These are phyloP conservation scores for Talaromyces sp. DNA, from an alignment of 2,329 filamentous ascomycete genomes.

Conservation along the genomic window DNA sequence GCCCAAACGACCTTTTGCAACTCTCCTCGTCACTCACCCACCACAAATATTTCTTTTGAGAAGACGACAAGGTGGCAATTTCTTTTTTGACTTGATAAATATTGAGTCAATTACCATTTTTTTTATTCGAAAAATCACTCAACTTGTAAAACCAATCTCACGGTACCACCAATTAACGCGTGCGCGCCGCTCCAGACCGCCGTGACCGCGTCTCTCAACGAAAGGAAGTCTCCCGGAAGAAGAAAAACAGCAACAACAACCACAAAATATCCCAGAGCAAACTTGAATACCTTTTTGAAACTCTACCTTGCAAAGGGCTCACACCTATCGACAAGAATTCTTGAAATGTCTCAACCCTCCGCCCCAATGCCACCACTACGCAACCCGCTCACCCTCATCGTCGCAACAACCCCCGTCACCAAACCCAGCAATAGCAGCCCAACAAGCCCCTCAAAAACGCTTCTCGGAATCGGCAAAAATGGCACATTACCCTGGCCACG, in stretches of 20 bases:
- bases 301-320: neutral
- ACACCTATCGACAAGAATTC: no score
- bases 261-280: neutral
- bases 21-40: neutral
- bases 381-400: conserved; percentile 71
- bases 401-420: conserved; percentile 68
- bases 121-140: neutral
- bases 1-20: neutral
- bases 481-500: conserved; percentile 84
- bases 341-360: neutral
- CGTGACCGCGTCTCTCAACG: neutral
- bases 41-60: neutral
- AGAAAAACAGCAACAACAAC: neutral
- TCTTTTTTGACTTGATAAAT: neutral
- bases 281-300: neutral
- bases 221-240: neutral
- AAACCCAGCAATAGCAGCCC: conserved; percentile 25
- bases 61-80: neutral
- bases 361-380: neutral
- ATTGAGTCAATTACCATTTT: neutral
- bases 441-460: conserved; percentile 64
- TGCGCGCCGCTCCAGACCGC: neutral
- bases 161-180: neutral
- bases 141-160: neutral
- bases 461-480: conserved; percentile 77